phyloP scores from a whole-genome alignment of 1,284 basidiomycete species.

The Ustilago nuda region DNA sequence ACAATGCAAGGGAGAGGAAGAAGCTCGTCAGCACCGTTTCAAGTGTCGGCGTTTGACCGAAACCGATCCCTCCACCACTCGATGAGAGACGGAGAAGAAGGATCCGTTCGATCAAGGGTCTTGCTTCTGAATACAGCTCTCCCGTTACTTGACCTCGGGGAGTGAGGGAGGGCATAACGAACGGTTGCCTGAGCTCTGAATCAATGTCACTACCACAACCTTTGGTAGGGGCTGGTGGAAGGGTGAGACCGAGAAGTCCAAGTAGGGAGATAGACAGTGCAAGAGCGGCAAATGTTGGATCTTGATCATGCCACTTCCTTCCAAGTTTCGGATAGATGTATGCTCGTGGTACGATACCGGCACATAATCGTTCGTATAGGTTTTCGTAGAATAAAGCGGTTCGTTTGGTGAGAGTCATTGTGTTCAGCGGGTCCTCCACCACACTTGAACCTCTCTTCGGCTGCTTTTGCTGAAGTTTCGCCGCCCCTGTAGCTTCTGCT shows the following conservation, averaged over 20 bases:
- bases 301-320: constrained; percentile 43
- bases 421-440: constrained; percentile 41
- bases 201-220: constrained; percentile 1
- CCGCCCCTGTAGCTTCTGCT: neutral
- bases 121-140: neutral
- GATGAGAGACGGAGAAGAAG: constrained; percentile 22
- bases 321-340: constrained; percentile 55
- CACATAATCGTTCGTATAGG: constrained; percentile 56
- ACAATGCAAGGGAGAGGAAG: constrained; percentile 48
- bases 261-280: constrained; percentile 54
- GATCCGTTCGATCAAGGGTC: constrained; percentile 20
- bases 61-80: constrained; percentile 23
- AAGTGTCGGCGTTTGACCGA: constrained; percentile 41
- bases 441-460: neutral
- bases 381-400: constrained; percentile 61
- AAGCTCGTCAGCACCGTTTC: constrained; percentile 44
- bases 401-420: constrained; percentile 52
- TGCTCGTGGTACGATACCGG: constrained; percentile 49
- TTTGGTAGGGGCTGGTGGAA: constrained; percentile 4
- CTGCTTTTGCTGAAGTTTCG: constrained; percentile 6
- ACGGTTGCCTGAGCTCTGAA: constrained; percentile 2
- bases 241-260: constrained; percentile 30
- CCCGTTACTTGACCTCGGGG: constrained; percentile 4
- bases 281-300: constrained; percentile 49
- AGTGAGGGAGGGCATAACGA: constrained; percentile 24